A percentile compares a stretch with the other conserved stretches of the same genome.
phyloP scores from a whole-genome alignment of 352 stramenopile genomes.

The Pythium graminicola region DNA sequence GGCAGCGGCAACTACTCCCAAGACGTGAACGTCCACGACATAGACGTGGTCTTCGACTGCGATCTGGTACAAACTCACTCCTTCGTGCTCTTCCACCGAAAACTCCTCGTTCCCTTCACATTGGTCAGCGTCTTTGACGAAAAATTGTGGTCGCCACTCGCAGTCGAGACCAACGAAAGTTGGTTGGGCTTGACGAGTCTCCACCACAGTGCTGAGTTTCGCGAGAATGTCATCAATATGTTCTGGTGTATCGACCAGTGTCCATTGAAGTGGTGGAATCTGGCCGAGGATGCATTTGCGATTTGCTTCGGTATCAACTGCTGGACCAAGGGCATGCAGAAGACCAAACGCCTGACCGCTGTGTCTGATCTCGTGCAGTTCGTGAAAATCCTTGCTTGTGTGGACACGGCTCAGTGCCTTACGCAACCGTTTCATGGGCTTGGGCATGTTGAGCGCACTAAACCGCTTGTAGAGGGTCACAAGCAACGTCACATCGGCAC shows the following conservation, averaged over 20 bases:
- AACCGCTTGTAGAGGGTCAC: conserved; percentile 28
- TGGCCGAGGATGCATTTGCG: neutral
- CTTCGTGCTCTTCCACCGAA: conserved; percentile 10
- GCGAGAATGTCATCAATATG: conserved; percentile 5
- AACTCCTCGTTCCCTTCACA: conserved; percentile 5
- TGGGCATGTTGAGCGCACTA: conserved; percentile 36
- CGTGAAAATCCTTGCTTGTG: neutral
- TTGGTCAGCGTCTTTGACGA: conserved; percentile 18
- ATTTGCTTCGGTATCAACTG: conserved; percentile 9
- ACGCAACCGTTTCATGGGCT: conserved; percentile 47
- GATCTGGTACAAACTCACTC: conserved; percentile 53
- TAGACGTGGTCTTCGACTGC: conserved; percentile 35
- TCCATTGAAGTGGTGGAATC: conserved; percentile 6
- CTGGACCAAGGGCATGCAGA: conserved; percentile 1
- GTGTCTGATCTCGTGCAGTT: neutral
- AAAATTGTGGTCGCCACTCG: conserved; percentile 54
- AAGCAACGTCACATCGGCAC: conserved; percentile 25
- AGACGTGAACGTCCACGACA: conserved; percentile 51
- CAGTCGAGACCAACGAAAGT: conserved; percentile 49
- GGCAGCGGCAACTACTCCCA: conserved; percentile 28
- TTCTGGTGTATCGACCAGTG: conserved; percentile 1
- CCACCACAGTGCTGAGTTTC: neutral
- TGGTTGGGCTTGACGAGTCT: neutral
- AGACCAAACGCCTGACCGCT: neutral
- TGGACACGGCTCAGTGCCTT: conserved; percentile 15